Percentiles rank a stretch among this genome's conserved stretches.
Evolutionary conservation across 139 green algal species (phyloP).

Genomic region (Edaphochlamys debaryana): DNA sequence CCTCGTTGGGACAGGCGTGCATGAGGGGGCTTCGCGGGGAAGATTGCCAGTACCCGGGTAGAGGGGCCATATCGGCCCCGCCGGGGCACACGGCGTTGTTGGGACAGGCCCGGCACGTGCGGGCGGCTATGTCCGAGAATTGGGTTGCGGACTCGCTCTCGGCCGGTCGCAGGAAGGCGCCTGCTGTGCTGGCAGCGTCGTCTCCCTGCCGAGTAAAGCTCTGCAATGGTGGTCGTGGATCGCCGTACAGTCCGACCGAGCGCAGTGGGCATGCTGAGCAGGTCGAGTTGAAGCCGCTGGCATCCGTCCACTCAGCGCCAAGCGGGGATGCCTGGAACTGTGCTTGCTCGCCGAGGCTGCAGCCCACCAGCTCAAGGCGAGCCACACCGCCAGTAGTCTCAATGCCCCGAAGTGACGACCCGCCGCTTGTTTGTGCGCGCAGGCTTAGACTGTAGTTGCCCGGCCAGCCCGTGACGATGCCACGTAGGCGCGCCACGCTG

Average conservation of each 20-base stretch:
- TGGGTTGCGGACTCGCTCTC: neutral
- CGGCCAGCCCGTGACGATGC: too few relatives aligned
- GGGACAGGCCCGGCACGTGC: neutral
- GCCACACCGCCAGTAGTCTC: too few relatives aligned
- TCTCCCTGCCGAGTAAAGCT: too few relatives aligned
- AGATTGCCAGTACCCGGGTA: too few relatives aligned
- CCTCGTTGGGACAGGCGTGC: neutral
- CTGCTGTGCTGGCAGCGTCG: too few relatives aligned
- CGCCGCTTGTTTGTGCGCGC: too few relatives aligned
- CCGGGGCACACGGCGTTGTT: neutral
- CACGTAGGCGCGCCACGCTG: too few relatives aligned
- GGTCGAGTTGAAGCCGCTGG: too few relatives aligned
- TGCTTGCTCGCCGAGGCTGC: neutral
- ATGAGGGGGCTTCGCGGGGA: neutral
- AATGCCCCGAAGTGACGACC: too few relatives aligned
- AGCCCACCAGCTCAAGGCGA: neutral
- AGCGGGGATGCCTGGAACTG: neutral
- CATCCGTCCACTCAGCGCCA: neutral
- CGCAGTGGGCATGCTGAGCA: neutral
- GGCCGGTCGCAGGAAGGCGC: too few relatives aligned
- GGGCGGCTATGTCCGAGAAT: neutral
- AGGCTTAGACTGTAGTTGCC: too few relatives aligned
- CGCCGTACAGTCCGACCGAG: neutral
- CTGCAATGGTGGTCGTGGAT: neutral
- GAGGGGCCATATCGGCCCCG: neutral